Evolutionary conservation across 345 rosid genomes (phyloP).

Genomic region (Nasturtium officinale): DNA sequence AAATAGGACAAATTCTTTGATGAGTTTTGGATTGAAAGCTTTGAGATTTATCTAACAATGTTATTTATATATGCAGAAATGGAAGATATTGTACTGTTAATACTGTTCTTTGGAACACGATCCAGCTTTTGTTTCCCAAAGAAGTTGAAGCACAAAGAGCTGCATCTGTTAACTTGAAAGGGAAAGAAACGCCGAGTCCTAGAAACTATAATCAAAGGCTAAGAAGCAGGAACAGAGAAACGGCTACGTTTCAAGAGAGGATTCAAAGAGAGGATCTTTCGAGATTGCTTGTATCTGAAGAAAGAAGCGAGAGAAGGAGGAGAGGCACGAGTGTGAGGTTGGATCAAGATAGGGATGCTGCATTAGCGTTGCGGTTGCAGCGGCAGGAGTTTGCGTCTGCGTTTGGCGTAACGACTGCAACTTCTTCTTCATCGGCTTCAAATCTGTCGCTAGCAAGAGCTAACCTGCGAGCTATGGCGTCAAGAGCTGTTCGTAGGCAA

Average conservation of each 20-base stretch:
- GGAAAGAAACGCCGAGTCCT: constrained; percentile 27
- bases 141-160: constrained; percentile 86
- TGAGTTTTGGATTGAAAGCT: neutral
- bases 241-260: constrained; percentile 56
- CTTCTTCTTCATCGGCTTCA: constrained; percentile 33
- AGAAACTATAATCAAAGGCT: constrained; percentile 21
- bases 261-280: constrained; percentile 72
- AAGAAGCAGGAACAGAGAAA: constrained; percentile 32
- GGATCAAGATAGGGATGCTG: constrained; percentile 75
- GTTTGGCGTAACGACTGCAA: constrained; percentile 48
- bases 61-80: constrained; percentile 50
- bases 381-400: constrained; percentile 79
- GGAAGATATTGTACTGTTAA: constrained; percentile 86
- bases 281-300: constrained; percentile 42
- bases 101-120: constrained; percentile 97
- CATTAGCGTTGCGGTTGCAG: constrained; percentile 80
- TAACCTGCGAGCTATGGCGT: constrained; percentile 89
- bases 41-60: neutral
- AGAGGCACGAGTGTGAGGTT: constrained; percentile 42
- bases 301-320: constrained; percentile 47
- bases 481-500: constrained; percentile 70
- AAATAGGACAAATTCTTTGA: neutral
- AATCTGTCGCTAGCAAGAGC: constrained; percentile 63
- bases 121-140: constrained; percentile 86
- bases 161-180: constrained; percentile 30